Conservation (phyloP, 352 stramenopile genomes). For the Globisporangium echinulatum region DNA sequence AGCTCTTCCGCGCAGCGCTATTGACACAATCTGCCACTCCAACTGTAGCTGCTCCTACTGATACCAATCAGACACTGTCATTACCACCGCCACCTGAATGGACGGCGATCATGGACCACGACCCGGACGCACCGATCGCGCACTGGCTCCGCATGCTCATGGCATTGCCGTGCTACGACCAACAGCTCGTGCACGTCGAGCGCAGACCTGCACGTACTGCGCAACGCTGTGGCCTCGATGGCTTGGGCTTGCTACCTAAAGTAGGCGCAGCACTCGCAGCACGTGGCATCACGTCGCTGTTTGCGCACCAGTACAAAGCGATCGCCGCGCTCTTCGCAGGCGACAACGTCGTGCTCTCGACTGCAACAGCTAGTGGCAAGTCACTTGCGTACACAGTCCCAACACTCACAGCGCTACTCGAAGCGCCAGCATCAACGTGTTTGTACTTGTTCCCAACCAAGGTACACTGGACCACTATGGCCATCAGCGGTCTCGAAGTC, state of each 20-base stretch:
- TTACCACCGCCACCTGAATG: neutral
- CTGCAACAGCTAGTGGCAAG: slow-evolving; percentile 95
- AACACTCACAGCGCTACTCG: slow-evolving; percentile 75
- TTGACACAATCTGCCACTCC: neutral
- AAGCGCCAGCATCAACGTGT: slow-evolving; percentile 54
- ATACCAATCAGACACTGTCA: neutral
- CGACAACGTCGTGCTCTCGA: slow-evolving; percentile 93
- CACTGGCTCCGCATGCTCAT: slow-evolving; percentile 45
- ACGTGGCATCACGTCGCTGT: slow-evolving; percentile 73
- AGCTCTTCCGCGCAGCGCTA: slow-evolving; percentile 47
- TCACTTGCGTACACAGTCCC: slow-evolving; percentile 96
- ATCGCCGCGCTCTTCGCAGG: slow-evolving; percentile 86
- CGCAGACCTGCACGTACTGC: slow-evolving; percentile 33
- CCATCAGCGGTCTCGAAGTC: no score
- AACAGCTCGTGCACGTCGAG: slow-evolving; percentile 83
- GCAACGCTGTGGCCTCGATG: slow-evolving; percentile 26
- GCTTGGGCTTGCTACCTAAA: slow-evolving; percentile 28
- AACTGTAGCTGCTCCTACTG: neutral
- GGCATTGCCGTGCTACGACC: slow-evolving; percentile 45
- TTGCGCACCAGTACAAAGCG: slow-evolving; percentile 85
- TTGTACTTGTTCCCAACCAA: slow-evolving; percentile 98
- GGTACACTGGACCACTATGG: slow-evolving; percentile 11
- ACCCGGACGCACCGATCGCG: slow-evolving; percentile 13
- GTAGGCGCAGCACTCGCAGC: slow-evolving; percentile 36
- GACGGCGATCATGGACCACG: no score